These are phyloP conservation scores for Trichoderma polysporum DNA, from an alignment of 2,329 filamentous ascomycete species.

Conservation along the genomic window DNA sequence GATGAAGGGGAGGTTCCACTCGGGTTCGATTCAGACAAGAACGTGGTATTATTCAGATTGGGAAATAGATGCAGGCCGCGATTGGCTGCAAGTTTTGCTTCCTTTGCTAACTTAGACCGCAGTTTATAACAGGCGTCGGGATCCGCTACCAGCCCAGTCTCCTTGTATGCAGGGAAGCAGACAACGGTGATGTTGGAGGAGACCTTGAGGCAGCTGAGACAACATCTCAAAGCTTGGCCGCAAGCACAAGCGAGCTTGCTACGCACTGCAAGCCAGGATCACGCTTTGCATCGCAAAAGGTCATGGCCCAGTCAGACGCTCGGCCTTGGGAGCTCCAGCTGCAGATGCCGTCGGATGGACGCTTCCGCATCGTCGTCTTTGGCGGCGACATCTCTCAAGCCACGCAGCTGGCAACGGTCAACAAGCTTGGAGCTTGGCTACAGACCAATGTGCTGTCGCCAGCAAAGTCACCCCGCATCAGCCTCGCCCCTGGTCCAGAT, in stretches of 20 bases:
- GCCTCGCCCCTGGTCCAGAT: slow-evolving; percentile 25
- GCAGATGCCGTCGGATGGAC: slow-evolving; percentile 54
- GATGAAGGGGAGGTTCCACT: background rate
- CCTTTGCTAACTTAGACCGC: slow-evolving; percentile 42
- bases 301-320: slow-evolving; percentile 57
- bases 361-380: slow-evolving; percentile 61
- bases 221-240: slow-evolving; percentile 27
- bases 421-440: slow-evolving; percentile 48
- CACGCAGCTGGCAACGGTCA: slow-evolving; percentile 45
- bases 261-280: slow-evolving; percentile 20
- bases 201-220: slow-evolving; percentile 36
- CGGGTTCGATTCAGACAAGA: background rate
- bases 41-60: background rate
- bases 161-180: slow-evolving; percentile 21
- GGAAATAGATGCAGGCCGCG: background rate
- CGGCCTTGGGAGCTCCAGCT: slow-evolving; percentile 61
- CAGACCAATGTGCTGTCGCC: slow-evolving; percentile 42
- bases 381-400: slow-evolving; percentile 53
- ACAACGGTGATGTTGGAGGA: slow-evolving; percentile 13
- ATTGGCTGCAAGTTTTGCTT: background rate
- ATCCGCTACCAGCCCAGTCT: slow-evolving; percentile 20
- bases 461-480: slow-evolving; percentile 29
- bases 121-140: slow-evolving; percentile 24
- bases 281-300: slow-evolving; percentile 40
- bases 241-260: slow-evolving; percentile 4